A percentile compares a stretch with the other conserved stretches of the same genome.
Conservation (phyloP, 2,329 filamentous ascomycete genomes). For the Lomentospora prolificans region DNA sequence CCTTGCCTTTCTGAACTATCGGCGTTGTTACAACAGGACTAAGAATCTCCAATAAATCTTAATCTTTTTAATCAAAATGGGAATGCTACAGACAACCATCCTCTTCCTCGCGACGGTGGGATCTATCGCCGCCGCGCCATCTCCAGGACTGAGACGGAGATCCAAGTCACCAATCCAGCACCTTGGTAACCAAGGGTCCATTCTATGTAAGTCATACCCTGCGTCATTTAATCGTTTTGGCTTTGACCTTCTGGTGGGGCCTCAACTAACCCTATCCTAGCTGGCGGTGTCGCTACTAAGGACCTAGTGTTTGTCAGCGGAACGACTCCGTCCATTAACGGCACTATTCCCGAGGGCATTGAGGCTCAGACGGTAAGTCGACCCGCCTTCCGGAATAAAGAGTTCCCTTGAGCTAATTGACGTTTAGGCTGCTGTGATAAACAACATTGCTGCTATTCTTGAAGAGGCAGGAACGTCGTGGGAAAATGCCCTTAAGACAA, state of each 20-base stretch:
- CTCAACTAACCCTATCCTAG: conserved; percentile 3
- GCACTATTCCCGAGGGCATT: conserved; percentile 14
- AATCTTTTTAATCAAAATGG: background rate
- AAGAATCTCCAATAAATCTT: no score
- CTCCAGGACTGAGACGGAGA: background rate
- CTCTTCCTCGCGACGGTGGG: conserved; percentile 10
- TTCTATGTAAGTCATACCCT: conserved; percentile 12
- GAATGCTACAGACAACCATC: background rate
- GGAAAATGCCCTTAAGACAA: conserved; percentile 14
- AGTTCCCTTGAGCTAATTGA: conserved; percentile 7
- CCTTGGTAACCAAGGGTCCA: conserved; percentile 11
- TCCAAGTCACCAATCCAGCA: conserved; percentile 9
- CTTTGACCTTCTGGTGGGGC: no score
- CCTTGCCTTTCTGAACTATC: no score
- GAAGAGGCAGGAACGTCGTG: conserved; percentile 15
- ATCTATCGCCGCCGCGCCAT: conserved; percentile 8
- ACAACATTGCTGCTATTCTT: conserved; percentile 13
- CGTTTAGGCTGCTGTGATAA: conserved; percentile 9
- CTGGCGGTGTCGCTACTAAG: conserved; percentile 12
- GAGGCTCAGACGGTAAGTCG: conserved; percentile 13
- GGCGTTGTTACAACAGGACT: background rate
- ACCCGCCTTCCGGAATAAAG: background rate
- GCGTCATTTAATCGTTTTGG: background rate
- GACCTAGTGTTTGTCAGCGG: conserved; percentile 13
- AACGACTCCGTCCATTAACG: conserved; percentile 12